Percentiles rank a stretch among this genome's conserved stretches.
Conservation (phyloP, 2,329 filamentous ascomycete genomes). For the Coniella vitis region DNA sequence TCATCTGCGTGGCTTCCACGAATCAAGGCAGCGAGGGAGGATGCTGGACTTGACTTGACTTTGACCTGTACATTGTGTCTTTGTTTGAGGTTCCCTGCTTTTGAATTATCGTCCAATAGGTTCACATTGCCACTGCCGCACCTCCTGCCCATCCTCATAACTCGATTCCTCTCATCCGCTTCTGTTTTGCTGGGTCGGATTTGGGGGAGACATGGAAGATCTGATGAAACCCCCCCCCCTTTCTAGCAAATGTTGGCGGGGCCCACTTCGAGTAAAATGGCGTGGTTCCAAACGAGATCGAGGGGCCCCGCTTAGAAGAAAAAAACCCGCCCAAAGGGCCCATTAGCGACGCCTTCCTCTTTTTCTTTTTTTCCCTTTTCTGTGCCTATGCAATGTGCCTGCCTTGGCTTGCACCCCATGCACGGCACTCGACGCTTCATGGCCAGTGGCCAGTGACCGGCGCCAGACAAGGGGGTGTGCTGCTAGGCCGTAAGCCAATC, state of each 20-base stretch:
- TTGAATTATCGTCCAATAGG: background rate
- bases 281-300: background rate
- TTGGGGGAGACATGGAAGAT: too few relatives aligned
- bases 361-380: too few relatives aligned
- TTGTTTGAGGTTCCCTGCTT: background rate
- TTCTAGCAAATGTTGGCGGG: too few relatives aligned
- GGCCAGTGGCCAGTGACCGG: background rate
- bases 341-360: too few relatives aligned
- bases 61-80: background rate
- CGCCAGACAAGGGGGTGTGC: background rate
- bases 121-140: background rate
- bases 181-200: too few relatives aligned
- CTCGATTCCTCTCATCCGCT: background rate
- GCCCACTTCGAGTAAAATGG: background rate
- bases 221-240: background rate
- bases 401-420: background rate
- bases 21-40: background rate
- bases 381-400: too few relatives aligned
- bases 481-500: background rate
- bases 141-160: background rate
- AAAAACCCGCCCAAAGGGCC: too few relatives aligned
- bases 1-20: slow-evolving; percentile 5
- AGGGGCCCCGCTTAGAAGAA: background rate
- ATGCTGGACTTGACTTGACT: background rate
- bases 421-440: background rate